Conservation (phyloP, 495 filamentous ascomycete species). For the Bacidia rubella region DNA sequence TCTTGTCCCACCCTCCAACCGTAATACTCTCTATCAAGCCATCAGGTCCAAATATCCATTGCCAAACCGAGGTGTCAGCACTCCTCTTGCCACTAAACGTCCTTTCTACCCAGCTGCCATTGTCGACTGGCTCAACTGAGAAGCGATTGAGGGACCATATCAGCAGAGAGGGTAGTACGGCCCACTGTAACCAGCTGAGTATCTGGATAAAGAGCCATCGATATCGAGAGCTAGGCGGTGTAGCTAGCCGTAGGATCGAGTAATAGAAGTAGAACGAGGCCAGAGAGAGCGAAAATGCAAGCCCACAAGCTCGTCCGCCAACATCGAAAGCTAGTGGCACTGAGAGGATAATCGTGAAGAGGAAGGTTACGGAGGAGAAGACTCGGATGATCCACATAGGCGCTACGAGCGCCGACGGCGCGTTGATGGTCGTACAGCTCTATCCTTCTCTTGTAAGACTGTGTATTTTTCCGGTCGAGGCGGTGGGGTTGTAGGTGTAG, state of each 20-base stretch:
- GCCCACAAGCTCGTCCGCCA: slow-evolving; percentile 81
- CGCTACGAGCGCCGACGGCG: slow-evolving; percentile 12
- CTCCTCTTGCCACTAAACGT: slow-evolving; percentile 60
- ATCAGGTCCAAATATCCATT: slow-evolving; percentile 75
- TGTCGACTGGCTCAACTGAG: slow-evolving; percentile 67
- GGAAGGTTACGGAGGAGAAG: slow-evolving; percentile 62
- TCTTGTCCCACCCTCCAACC: slow-evolving; percentile 78
- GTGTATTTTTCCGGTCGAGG: background rate
- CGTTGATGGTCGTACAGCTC: background rate
- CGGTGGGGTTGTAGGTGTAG: background rate
- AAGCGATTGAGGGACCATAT: slow-evolving; percentile 93
- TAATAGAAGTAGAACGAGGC: slow-evolving; percentile 82
- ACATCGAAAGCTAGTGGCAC: slow-evolving; percentile 96
- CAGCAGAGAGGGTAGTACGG: slow-evolving; percentile 65
- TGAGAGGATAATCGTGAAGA: slow-evolving; percentile 77
- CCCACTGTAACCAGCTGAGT: slow-evolving; percentile 65
- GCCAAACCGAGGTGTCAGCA: slow-evolving; percentile 46
- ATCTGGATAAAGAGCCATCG: slow-evolving; percentile 50
- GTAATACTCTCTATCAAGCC: slow-evolving; percentile 65
- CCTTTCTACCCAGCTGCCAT: slow-evolving; percentile 61
- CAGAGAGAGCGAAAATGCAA: slow-evolving; percentile 80
- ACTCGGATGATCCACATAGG: slow-evolving; percentile 60
- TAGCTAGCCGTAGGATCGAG: slow-evolving; percentile 63
- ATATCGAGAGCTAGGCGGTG: slow-evolving; percentile 65
- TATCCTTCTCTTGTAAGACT: background rate